Evolutionary conservation across 75 land plant species (phyloP), one percentile per base, ranked within the genome.

Genomic region (Cunninghamia lanceolata): DNA sequence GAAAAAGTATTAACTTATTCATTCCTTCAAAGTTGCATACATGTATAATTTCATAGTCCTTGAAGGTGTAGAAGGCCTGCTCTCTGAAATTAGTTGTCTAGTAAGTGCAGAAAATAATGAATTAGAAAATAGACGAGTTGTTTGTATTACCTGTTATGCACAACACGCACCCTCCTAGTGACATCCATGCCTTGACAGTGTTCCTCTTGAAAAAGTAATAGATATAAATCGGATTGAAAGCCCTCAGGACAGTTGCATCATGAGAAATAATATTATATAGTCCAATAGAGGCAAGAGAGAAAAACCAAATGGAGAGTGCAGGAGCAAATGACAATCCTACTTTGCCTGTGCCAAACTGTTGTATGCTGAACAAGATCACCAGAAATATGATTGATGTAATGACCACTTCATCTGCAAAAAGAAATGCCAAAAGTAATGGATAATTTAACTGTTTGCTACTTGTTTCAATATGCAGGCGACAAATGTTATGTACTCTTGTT

Each of bases 151-250:
- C 99, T 94, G 99, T 98, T 47, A 98, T 97, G 93, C 99, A 98
- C 85, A 98, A 90, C 85, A 97, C 99, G 89, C 96, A 94, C 30
- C 99, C 99, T 56, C 99, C 99, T 80, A 98, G 95, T 71, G 99
- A 92, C 83, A 91, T 89, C 99, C 99, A 98, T 52, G 94, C 99
- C 73, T 91, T 87, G 50, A 30, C 63, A 52, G 88, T 84, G 66
- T 95, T 98, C 73, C 89, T 90, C 89, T 89, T 88, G 88, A 96
- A 95, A 88, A 94, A 98, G 6, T 85, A 89, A 85, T 94, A 93
- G 50, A 96, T 95, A 70, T 97, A 94, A 38, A 76, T 46, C n/a
- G 99, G 99, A 91, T 95, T 94, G 85, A 98, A 89, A 28, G 99
- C 99, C 75, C 84, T 87, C 19, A 98, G 42, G 25, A 98, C 96